Conservation (phyloP, 2,329 filamentous ascomycete genomes). For the Beauveria varroae region DNA sequence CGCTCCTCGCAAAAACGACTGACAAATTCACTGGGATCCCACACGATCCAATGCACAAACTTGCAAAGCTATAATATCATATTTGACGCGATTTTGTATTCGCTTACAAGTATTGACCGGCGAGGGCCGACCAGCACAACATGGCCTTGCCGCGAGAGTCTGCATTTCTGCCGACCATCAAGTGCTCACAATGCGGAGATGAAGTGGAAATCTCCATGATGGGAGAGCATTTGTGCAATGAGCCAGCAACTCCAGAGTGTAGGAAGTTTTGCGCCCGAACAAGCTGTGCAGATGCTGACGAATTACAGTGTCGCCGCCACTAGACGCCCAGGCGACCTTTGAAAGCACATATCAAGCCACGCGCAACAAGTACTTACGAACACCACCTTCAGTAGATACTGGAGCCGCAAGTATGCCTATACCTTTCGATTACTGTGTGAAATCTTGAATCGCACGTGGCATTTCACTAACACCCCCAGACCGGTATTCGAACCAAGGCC, state of each 20-base stretch:
- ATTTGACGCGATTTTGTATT: background rate
- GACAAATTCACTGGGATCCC: background rate
- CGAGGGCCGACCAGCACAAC: slow-evolving; percentile 4
- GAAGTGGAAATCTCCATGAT: slow-evolving; percentile 79
- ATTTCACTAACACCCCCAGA: slow-evolving; percentile 33
- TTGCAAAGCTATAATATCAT: background rate
- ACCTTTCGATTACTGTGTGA: background rate
- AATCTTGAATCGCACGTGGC: background rate
- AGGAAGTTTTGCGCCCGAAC: slow-evolving; percentile 14
- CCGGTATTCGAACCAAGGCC: slow-evolving; percentile 45
- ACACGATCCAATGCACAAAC: background rate
- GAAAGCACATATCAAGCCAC: slow-evolving; percentile 17
- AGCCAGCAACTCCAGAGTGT: slow-evolving; percentile 38
- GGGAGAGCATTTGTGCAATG: slow-evolving; percentile 72
- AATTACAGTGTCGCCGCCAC: slow-evolving; percentile 30
- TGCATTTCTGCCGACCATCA: slow-evolving; percentile 72
- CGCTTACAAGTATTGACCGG: background rate
- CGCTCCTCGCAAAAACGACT: background rate
- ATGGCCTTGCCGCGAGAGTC: slow-evolving; percentile 53
- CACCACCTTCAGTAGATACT: slow-evolving; percentile 43
- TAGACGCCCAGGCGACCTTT: slow-evolving; percentile 24
- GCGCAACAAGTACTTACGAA: slow-evolving; percentile 30
- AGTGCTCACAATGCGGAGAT: slow-evolving; percentile 72
- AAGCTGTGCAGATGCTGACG: background rate
- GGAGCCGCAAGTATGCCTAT: slow-evolving; percentile 41